Percentiles rank a stretch among this genome's conserved stretches.
These are phyloP conservation scores for Thelonectria blattea DNA, from an alignment of 2,329 filamentous ascomycete genomes.

Conservation along the genomic window DNA sequence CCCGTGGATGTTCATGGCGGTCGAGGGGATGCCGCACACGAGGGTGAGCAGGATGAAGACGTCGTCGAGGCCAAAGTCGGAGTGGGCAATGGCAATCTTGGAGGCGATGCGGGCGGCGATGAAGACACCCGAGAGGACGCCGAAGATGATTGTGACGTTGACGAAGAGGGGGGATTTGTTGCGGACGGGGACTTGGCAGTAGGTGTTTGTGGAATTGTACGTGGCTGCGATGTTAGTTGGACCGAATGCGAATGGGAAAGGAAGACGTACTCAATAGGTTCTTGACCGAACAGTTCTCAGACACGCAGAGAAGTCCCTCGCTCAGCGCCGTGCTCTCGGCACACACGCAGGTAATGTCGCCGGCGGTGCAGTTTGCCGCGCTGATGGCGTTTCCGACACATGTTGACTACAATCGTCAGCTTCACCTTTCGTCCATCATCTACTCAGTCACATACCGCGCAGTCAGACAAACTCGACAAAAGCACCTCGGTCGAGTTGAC, in stretches of 20 bases:
- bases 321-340: constrained; percentile 23
- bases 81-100: constrained; percentile 23
- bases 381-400: constrained; percentile 27
- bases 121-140: constrained; percentile 23
- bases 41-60: constrained; percentile 25
- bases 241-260: too few relatives aligned
- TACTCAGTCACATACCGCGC: constrained; percentile 24
- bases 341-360: constrained; percentile 35
- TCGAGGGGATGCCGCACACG: constrained; percentile 19
- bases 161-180: constrained; percentile 23
- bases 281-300: constrained; percentile 27
- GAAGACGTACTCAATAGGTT: constrained; percentile 28
- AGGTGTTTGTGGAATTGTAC: constrained; percentile 23
- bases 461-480: constrained; percentile 25
- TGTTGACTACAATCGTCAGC: constrained; percentile 5
- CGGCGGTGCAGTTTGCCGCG: constrained; percentile 26
- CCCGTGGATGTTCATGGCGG: constrained; percentile 26
- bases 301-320: constrained; percentile 28
- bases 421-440: background rate
- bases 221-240: constrained; percentile 25
- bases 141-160: constrained; percentile 27
- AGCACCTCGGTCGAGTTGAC: constrained; percentile 24
- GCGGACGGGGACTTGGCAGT: constrained; percentile 22
- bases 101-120: constrained; percentile 28
- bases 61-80: constrained; percentile 29